phyloP scores from a whole-genome alignment of 2,329 filamentous ascomycete genomes.

The Colletotrichum sublineola region DNA sequence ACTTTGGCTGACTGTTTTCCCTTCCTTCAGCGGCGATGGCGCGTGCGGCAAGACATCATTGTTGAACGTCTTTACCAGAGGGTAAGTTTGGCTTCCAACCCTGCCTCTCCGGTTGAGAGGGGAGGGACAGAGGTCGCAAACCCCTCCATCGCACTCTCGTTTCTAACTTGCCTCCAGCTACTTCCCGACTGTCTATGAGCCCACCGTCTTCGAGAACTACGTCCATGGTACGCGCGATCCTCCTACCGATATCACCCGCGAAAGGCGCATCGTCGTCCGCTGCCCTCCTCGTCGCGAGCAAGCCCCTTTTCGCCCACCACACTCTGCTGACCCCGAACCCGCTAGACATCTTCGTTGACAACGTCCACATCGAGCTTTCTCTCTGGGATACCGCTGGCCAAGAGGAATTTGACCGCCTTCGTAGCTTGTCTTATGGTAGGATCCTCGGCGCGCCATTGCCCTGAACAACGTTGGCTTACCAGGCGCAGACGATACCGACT shows the following conservation, averaged over 20 bases:
- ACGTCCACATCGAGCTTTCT: constrained; percentile 95
- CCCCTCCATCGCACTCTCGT: background rate
- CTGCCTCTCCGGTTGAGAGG: background rate
- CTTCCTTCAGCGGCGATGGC: constrained; percentile 81
- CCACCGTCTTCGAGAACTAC: constrained; percentile 99
- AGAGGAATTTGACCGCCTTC: constrained; percentile 97
- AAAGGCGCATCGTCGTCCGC: background rate
- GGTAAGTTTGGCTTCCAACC: constrained; percentile 68
- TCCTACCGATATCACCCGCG: background rate
- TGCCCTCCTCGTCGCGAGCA: background rate
- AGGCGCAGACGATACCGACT: constrained; percentile 82
- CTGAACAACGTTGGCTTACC: constrained; percentile 4
- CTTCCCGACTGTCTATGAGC: constrained; percentile 98
- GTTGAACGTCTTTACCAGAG: constrained; percentile 98
- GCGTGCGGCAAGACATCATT: constrained; percentile 97
- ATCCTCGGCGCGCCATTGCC: too few species aligned
- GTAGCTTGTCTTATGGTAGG: constrained; percentile 91
- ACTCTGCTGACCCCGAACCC: constrained; percentile 18
- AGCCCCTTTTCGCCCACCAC: background rate
- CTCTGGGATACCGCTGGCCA: constrained; percentile 99
- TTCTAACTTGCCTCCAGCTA: constrained; percentile 68
- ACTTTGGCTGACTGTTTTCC: constrained; percentile 33
- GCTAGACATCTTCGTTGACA: constrained; percentile 96
- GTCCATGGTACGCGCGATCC: constrained; percentile 81
- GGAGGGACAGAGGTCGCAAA: background rate